These are phyloP conservation scores for Lasiodiplodia gonubiensis DNA, from an alignment of 2,329 filamentous ascomycete species.

Conservation along the genomic window DNA sequence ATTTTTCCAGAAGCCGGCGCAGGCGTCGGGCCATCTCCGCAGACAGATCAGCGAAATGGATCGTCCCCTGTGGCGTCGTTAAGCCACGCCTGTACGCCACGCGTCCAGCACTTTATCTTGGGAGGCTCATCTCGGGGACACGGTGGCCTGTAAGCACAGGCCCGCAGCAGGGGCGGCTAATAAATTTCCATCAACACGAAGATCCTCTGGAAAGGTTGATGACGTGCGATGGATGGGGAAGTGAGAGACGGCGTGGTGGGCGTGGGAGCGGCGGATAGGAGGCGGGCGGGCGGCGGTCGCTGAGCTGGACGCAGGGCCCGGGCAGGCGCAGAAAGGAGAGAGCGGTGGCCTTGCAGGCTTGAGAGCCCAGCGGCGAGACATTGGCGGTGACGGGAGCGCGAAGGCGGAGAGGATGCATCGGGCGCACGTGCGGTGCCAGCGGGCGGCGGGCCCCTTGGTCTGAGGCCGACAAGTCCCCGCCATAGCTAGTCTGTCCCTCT, in stretches of 20 bases:
- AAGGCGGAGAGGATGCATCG: slow-evolving; percentile 10
- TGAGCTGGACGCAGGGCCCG: not conserved
- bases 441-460: not conserved
- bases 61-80: slow-evolving; percentile 14
- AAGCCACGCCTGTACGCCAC: slow-evolving; percentile 13
- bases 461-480: slow-evolving; percentile 21
- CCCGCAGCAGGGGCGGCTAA: not conserved
- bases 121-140: slow-evolving; percentile 23
- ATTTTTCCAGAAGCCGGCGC: not conserved
- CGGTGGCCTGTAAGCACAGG: slow-evolving; percentile 23
- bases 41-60: slow-evolving; percentile 7
- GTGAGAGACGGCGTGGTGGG: slow-evolving; percentile 8
- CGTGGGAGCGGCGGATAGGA: not conserved
- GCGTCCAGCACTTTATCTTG: slow-evolving; percentile 13
- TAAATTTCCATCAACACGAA: slow-evolving; percentile 27
- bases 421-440: slow-evolving; percentile 24
- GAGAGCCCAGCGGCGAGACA: not conserved
- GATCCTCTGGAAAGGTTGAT: slow-evolving; percentile 15
- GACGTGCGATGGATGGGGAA: slow-evolving; percentile 21
- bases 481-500: slow-evolving; percentile 8
- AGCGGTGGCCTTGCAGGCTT: slow-evolving; percentile 11
- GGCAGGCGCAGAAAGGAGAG: not conserved
- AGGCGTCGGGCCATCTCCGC: not conserved
- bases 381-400: slow-evolving; percentile 9
- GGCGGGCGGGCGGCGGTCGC: not conserved